These are phyloP conservation scores for Bipolaris zeicola DNA, from an alignment of 2,329 filamentous ascomycete species.

Conservation along the genomic window DNA sequence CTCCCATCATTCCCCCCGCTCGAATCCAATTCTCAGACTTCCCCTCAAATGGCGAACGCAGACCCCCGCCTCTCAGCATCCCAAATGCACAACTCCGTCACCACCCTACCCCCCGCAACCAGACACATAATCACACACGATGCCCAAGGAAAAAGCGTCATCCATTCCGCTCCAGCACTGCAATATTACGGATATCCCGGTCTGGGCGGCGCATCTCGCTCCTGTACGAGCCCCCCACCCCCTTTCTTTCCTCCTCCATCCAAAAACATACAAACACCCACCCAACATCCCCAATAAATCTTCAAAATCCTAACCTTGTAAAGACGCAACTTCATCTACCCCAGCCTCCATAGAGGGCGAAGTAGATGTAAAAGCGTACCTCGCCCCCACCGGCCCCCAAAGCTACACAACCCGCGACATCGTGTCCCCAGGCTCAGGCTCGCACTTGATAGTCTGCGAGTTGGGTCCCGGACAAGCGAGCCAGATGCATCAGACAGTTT, in stretches of 20 bases:
- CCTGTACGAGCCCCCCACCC: neutral
- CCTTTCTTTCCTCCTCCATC: neutral
- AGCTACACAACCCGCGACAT: neutral
- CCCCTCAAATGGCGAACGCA: neutral
- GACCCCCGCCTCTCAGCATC: neutral
- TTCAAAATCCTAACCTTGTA: no score
- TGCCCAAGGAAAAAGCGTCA: neutral
- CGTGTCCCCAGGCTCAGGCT: neutral
- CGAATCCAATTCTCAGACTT: neutral
- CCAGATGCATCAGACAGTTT: constrained; percentile 25
- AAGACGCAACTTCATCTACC: no score
- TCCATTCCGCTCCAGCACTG: neutral
- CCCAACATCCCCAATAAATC: no score
- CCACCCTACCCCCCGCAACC: neutral
- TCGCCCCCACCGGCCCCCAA: neutral
- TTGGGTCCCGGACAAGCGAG: constrained; percentile 19
- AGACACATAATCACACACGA: neutral
- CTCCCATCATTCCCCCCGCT: no score
- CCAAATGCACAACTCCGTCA: neutral
- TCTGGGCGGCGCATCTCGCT: neutral
- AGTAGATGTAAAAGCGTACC: neutral
- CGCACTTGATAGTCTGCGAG: constrained; percentile 9
- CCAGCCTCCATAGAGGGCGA: neutral
- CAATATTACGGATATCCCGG: neutral
- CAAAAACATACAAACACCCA: neutral